A percentile compares a stretch with the other conserved stretches of the same genome.
Evolutionary conservation across 164 flowering plant species (phyloP).

Genomic region (Taxillus chinensis): DNA sequence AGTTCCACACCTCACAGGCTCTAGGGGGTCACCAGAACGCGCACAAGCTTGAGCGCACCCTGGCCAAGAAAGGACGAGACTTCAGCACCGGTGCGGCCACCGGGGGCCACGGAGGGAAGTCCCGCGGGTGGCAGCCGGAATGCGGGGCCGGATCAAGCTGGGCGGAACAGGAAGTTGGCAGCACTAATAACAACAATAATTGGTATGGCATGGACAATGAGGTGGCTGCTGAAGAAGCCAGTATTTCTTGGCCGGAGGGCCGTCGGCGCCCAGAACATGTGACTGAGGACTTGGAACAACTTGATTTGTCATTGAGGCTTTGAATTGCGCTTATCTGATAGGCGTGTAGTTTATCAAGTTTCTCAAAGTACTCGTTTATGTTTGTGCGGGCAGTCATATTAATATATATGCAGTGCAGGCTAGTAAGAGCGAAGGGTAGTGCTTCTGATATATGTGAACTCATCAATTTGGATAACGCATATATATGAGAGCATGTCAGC

Average conservation of each 20-base stretch:
- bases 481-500: no score
- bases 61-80: constrained; percentile 65
- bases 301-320: constrained; percentile 67
- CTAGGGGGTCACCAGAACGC: constrained; percentile 94
- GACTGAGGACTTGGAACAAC: constrained; percentile 32
- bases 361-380: no score
- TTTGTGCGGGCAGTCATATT: no score
- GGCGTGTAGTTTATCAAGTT: no score
- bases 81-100: constrained; percentile 14
- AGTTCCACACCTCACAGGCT: constrained; percentile 82
- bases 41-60: constrained; percentile 67
- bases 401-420: no score
- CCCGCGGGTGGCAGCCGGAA: background rate
- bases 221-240: constrained; percentile 7
- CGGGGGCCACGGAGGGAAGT: constrained; percentile 16
- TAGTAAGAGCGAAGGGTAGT: no score
- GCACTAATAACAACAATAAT: background rate
- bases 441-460: no score
- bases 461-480: no score
- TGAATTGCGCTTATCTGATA: constrained; percentile 11
- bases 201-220: constrained; percentile 6
- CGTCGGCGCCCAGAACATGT: constrained; percentile 15
- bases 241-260: constrained; percentile 8
- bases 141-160: constrained; percentile 5
- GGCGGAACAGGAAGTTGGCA: constrained; percentile 1